Evolutionary conservation across 371 early-diverging fungal genomes (phyloP), one percentile per base, ranked within the genome.

Genomic region (Circinella minor): DNA sequence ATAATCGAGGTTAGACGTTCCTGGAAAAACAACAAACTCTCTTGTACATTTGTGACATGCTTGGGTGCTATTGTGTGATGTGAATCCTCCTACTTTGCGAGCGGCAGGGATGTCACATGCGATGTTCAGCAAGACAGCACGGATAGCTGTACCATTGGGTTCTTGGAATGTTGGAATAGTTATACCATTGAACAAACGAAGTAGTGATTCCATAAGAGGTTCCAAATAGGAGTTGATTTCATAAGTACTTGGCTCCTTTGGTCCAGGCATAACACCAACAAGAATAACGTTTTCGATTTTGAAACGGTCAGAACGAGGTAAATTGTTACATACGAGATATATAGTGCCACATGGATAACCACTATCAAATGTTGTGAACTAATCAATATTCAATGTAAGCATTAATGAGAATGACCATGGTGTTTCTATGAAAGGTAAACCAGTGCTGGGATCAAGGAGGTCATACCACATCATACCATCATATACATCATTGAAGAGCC

Each of bases 141-240:
- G 65, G 27, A 74, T 63, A 4, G 27, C 4, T 17, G 51, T 46
- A 34, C 57, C 57, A 57, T 36, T 55, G 8, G 20, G 34, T 1
- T 11, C 14, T n/a, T 48, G 20, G 9, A 54, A 43, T 5, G 67
- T 63, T 10, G 46, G 17, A 17, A 62, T 74, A 9, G 36, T 17
- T 3, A 69, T 71, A 49, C 69, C 71, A 62, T 38, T 15, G n/a
- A 36, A 60, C 49, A 69, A 55, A 9, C 38, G 27, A 27, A 15
- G 18, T 1, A 74, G 66, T 14, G 65, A 68, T 1, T 68, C 62
- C 3, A 71, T 66, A 10, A 74, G 46, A 14, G 71, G 71, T 5
- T 34, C 8, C 20, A 71, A 51, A 51, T 74, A 71, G 11, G 60
- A n/a, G 38, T 71, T 71, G 9, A 71, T 71, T 15, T 71, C 51